phyloP scores from a whole-genome alignment of 2,329 filamentous ascomycete genomes.

The Dendrostoma leiphaemia region DNA sequence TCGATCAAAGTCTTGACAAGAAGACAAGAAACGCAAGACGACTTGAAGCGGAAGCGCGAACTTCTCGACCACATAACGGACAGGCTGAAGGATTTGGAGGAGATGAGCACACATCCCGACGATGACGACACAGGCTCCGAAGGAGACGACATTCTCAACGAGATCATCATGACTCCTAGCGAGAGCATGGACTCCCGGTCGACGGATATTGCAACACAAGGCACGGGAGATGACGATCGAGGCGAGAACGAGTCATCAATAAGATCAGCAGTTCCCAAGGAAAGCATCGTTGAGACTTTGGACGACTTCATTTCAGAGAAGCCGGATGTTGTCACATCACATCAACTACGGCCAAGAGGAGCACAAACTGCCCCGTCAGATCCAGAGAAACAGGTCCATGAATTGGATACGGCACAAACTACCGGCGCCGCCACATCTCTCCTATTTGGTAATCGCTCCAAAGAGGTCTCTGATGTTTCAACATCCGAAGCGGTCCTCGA shows the following conservation, averaged over 20 bases:
- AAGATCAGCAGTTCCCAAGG: not conserved
- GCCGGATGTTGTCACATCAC: conserved; percentile 27
- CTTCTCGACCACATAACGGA: conserved; percentile 64
- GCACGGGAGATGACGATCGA: conserved; percentile 21
- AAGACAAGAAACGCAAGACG: conserved; percentile 59
- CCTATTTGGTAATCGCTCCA: conserved; percentile 13
- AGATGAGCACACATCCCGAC: conserved; percentile 45
- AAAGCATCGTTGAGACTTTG: conserved; percentile 1
- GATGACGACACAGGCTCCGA: conserved; percentile 47
- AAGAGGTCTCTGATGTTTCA: conserved; percentile 33
- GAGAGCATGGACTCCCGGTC: conserved; percentile 46
- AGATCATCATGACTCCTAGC: conserved; percentile 54
- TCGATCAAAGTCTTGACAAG: conserved; percentile 56
- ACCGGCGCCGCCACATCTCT: conserved; percentile 19
- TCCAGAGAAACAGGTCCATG: conserved; percentile 1
- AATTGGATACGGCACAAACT: conserved; percentile 15
- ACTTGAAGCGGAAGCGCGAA: conserved; percentile 64
- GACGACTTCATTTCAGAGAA: conserved; percentile 16
- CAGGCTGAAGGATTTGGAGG: conserved; percentile 65
- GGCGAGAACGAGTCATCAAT: not conserved
- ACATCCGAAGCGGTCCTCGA: conserved; percentile 71
- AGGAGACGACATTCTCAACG: conserved; percentile 56
- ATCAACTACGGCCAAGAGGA: conserved; percentile 32
- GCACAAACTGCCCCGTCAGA: conserved; percentile 9
- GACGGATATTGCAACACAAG: conserved; percentile 21